phyloP scores from a whole-genome alignment of 768 basidiomycete genomes.

The Lentinus tigrinus region DNA sequence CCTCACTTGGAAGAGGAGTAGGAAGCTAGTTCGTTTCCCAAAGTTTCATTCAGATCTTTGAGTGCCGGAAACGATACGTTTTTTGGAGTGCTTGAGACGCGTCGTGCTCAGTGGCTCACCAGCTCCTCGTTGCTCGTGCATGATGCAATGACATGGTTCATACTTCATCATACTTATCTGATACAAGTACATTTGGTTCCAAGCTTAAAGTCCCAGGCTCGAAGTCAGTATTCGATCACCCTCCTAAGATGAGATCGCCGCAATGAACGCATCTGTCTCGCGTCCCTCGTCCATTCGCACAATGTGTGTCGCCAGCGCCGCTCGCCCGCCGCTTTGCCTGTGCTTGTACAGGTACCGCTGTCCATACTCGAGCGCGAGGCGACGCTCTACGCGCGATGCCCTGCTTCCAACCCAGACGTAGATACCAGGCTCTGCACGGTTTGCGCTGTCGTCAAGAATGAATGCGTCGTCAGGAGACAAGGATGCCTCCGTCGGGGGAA shows the following conservation, averaged over 20 bases:
- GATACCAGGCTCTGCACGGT: slow-evolving; percentile 38
- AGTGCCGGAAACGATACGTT: too few relatives aligned
- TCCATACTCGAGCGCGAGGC: slow-evolving; percentile 55
- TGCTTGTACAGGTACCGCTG: slow-evolving; percentile 50
- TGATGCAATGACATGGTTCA: too few relatives aligned
- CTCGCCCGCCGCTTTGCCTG: slow-evolving; percentile 20
- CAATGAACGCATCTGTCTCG: slow-evolving; percentile 49
- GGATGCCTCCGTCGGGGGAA: slow-evolving; percentile 29
- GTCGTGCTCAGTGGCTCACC: too few relatives aligned
- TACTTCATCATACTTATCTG: too few relatives aligned
- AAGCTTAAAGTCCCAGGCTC: not conserved
- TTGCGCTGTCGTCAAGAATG: slow-evolving; percentile 45
- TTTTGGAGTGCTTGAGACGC: too few relatives aligned
- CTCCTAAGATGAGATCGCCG: slow-evolving; percentile 22
- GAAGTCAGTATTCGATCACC: not conserved
- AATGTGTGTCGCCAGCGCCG: slow-evolving; percentile 35
- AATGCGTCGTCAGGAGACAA: slow-evolving; percentile 52
- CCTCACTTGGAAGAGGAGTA: too few relatives aligned
- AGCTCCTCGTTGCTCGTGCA: too few relatives aligned
- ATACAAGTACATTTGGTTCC: too few relatives aligned
- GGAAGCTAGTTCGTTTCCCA: too few relatives aligned
- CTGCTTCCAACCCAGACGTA: slow-evolving; percentile 60
- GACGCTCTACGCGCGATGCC: slow-evolving; percentile 45
- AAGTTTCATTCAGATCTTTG: too few relatives aligned
- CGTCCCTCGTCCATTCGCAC: slow-evolving; percentile 55